Evolutionary conservation across 345 rosid species (phyloP).

Genomic region (Pelargonium nanum): DNA sequence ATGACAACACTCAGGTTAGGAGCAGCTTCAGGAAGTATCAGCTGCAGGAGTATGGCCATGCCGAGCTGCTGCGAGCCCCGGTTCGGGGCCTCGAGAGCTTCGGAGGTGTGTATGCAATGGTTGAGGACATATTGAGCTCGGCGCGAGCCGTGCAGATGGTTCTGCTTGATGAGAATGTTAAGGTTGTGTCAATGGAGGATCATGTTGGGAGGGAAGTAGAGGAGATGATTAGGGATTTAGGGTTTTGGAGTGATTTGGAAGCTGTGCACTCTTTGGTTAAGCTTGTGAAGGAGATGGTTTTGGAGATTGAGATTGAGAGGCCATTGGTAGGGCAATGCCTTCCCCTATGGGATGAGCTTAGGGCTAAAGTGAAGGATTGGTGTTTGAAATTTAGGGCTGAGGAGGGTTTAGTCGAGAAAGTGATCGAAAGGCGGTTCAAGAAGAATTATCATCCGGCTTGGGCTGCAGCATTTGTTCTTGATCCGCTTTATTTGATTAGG

Average conservation of each 20-base stretch:
- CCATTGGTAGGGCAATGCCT: constrained; percentile 90
- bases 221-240: constrained; percentile 65
- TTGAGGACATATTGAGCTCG: constrained; percentile 70
- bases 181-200: constrained; percentile 64
- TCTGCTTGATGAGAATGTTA: constrained; percentile 59
- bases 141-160: constrained; percentile 66
- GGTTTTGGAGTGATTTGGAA: constrained; percentile 86
- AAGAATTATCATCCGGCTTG: constrained; percentile 96
- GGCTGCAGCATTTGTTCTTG: constrained; percentile 92
- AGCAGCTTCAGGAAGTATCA: constrained; percentile 65
- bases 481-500: constrained; percentile 78
- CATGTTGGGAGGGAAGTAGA: constrained; percentile 64
- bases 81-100: constrained; percentile 35
- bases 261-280: constrained; percentile 70
- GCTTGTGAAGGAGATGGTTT: constrained; percentile 70
- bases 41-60: constrained; percentile 62
- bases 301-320: constrained; percentile 73
- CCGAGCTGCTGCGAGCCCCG: constrained; percentile 53
- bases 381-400: constrained; percentile 59
- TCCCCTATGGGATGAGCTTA: constrained; percentile 77
- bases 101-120: constrained; percentile 42
- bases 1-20: constrained; percentile 51
- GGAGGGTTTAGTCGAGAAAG: constrained; percentile 65
- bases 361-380: constrained; percentile 80
- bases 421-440: constrained; percentile 73